These are phyloP conservation scores for Mortierella sp. DNA, from an alignment of 371 early-diverging fungal species.

Conservation along the genomic window DNA sequence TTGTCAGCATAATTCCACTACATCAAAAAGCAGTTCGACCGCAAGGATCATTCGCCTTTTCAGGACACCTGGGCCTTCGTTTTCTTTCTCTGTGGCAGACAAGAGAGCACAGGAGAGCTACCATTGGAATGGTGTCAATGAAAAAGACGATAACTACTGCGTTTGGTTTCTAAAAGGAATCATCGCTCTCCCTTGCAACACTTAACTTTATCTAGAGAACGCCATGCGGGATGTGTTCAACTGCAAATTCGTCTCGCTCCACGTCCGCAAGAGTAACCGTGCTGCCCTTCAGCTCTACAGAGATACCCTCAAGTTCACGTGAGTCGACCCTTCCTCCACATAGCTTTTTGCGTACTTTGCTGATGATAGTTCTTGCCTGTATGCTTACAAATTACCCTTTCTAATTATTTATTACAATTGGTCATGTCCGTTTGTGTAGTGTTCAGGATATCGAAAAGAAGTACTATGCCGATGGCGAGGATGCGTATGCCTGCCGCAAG, in stretches of 20 bases:
- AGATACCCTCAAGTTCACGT: conserved; percentile 93
- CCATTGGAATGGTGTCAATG: not conserved
- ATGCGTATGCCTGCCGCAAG: conserved; percentile 87
- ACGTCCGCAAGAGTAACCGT: conserved; percentile 94
- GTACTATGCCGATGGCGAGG: conserved; percentile 99
- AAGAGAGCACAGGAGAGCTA: too few relatives aligned
- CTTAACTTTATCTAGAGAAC: conserved; percentile 61
- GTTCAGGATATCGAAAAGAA: conserved; percentile 92
- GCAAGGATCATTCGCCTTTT: not conserved
- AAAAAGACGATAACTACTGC: too few relatives aligned
- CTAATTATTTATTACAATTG: not conserved
- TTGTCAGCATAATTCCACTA: conserved; percentile 25
- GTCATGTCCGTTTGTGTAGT: conserved; percentile 51
- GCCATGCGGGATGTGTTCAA: conserved; percentile 92
- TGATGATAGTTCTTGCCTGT: not conserved
- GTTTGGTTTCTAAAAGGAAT: not conserved
- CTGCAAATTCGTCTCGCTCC: conserved; percentile 91
- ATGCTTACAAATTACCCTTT: not conserved
- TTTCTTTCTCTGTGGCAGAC: not conserved
- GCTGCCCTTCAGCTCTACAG: conserved; percentile 95
- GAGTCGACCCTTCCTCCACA: conserved; percentile 55
- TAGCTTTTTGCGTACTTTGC: not conserved
- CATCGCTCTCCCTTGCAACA: not conserved
- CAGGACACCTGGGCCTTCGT: not conserved
- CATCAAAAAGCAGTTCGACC: conserved; percentile 10